Evolutionary conservation across 169 alveolate genomes (phyloP).

Genomic region (Perkinsus olseni): DNA sequence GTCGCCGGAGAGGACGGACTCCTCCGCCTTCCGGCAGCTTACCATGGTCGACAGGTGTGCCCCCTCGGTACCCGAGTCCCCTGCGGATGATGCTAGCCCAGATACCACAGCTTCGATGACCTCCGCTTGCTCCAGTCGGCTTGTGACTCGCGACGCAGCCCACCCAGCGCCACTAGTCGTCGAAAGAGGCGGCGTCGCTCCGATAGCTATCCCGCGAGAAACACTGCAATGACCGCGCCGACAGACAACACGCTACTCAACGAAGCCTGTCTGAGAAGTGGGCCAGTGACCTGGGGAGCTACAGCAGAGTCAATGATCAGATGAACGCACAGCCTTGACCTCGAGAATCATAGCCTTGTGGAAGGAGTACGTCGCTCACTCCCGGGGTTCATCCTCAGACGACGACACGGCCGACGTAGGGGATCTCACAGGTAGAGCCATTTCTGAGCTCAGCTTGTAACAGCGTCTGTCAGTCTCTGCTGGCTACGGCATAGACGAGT

Average conservation of each 20-base stretch:
- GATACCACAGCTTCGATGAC: background rate
- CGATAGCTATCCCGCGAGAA: background rate
- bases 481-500: background rate
- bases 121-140: background rate
- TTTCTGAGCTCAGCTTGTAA: background rate
- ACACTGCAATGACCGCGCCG: background rate
- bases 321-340: background rate
- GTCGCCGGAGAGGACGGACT: background rate
- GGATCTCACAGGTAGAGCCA: background rate
- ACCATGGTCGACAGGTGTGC: background rate
- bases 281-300: background rate
- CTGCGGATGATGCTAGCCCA: no score
- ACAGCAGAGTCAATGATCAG: background rate
- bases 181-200: background rate
- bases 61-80: background rate
- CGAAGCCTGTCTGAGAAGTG: background rate
- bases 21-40: background rate
- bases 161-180: background rate
- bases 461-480: background rate
- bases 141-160: background rate
- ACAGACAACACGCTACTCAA: background rate
- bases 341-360: background rate
- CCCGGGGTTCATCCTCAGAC: background rate
- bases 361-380: background rate
- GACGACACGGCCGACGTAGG: background rate